Evolutionary conservation across 345 rosid genomes (phyloP).

Genomic region (Lumnitzera racemosa): DNA sequence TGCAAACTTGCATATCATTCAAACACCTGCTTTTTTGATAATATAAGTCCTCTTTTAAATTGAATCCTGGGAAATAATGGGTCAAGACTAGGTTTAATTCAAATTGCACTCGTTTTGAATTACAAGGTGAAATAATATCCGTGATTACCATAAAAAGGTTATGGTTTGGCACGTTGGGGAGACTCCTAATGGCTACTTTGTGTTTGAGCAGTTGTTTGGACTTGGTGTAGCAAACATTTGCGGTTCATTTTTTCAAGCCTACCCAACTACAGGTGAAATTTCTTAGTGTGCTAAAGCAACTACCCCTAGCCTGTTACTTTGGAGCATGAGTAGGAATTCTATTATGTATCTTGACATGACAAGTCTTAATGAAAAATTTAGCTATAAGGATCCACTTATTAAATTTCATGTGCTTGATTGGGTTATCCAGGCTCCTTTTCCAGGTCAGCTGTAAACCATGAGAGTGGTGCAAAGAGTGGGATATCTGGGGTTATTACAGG

Average conservation of each 20-base stretch:
- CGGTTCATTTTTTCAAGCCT: constrained; percentile 85
- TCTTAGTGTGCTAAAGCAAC: constrained; percentile 12
- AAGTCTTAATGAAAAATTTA: no score
- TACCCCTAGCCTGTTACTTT: neutral
- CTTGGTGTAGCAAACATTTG: constrained; percentile 89
- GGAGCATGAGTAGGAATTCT: neutral
- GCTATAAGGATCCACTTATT: no score
- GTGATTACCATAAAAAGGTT: neutral
- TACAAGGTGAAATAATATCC: no score
- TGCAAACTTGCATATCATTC: no score
- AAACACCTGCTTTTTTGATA: no score
- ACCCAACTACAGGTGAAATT: constrained; percentile 85
- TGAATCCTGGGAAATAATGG: no score
- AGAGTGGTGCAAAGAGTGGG: constrained; percentile 93
- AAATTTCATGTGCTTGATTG: neutral
- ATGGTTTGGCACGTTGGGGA: neutral
- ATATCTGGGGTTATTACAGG: constrained; percentile 80
- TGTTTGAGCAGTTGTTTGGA: constrained; percentile 69
- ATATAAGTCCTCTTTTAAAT: no score
- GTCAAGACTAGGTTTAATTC: no score
- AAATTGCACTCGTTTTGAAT: no score
- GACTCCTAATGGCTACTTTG: constrained; percentile 4
- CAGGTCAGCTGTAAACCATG: constrained; percentile 96
- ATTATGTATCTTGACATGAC: no score
- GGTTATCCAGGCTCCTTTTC: constrained; percentile 75